Evolutionary conservation across 345 rosid genomes (phyloP).

Genomic region (Turnera subulata): DNA sequence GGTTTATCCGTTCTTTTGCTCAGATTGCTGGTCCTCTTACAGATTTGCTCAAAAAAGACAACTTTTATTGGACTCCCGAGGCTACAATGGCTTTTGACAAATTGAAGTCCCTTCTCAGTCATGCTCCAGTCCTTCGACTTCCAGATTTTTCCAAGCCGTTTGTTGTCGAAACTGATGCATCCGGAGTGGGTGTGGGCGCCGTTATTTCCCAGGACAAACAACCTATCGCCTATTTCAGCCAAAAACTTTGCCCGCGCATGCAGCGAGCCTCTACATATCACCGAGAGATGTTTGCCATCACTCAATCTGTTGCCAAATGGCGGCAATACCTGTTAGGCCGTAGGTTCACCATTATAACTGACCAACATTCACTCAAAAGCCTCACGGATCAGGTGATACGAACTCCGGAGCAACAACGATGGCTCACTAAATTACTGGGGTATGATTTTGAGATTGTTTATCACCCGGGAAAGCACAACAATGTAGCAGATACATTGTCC

Average conservation of each 20-base stretch:
- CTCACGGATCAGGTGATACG: no score
- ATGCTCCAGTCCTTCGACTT: neutral
- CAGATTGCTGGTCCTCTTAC: neutral
- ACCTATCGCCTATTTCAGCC: neutral
- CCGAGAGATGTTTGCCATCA: no score
- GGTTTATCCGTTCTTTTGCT: neutral
- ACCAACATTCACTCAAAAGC: no score
- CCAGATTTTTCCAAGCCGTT: neutral
- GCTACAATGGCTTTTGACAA: neutral
- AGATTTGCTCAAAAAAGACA: neutral
- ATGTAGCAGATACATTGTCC: neutral
- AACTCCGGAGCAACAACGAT: neutral
- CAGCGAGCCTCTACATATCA: neutral
- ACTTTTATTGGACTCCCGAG: neutral
- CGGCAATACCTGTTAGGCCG: no score
- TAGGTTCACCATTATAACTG: no score
- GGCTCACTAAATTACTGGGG: neutral
- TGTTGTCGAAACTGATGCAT: neutral
- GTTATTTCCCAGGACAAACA: neutral
- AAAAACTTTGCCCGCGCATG: neutral
- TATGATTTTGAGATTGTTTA: neutral
- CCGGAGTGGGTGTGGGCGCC: neutral
- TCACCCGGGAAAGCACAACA: neutral
- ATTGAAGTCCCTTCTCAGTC: neutral
- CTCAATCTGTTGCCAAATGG: no score